Conservation (phyloP, 345 rosid species). For the Salix viminalis region DNA sequence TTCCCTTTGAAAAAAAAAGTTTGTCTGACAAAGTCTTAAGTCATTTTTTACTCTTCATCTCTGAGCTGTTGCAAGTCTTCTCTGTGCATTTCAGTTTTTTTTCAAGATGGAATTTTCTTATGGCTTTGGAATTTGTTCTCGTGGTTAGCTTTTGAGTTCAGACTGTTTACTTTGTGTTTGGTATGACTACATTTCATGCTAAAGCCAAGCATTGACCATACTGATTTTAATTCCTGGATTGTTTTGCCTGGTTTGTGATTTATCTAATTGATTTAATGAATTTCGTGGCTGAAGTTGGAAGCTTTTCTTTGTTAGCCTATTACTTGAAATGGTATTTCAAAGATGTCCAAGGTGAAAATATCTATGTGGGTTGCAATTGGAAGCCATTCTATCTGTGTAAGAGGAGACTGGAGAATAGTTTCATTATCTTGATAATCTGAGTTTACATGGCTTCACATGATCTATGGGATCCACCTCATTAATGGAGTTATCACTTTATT, state of each 20-base stretch:
- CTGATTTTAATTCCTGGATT: background rate
- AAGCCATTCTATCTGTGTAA: background rate
- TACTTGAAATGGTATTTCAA: background rate
- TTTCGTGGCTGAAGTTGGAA: background rate
- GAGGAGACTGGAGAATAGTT: background rate
- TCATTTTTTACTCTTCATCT: background rate
- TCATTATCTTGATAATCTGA: background rate
- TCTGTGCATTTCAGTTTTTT: background rate
- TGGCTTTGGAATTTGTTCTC: background rate
- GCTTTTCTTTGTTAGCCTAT: background rate
- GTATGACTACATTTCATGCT: background rate
- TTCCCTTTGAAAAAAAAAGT: no score
- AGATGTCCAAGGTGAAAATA: background rate
- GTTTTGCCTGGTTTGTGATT: background rate
- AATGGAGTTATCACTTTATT: background rate
- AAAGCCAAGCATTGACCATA: background rate
- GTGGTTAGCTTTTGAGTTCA: background rate
- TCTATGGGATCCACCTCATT: background rate
- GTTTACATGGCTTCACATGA: conserved; percentile 4
- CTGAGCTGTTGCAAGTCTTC: background rate
- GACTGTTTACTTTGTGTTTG: background rate
- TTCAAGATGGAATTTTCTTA: background rate
- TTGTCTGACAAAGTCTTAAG: background rate
- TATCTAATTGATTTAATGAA: background rate
- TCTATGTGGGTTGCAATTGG: background rate